These are phyloP conservation scores for Pelargonium australe DNA, from an alignment of 441 rosid species.

Conservation along the genomic window DNA sequence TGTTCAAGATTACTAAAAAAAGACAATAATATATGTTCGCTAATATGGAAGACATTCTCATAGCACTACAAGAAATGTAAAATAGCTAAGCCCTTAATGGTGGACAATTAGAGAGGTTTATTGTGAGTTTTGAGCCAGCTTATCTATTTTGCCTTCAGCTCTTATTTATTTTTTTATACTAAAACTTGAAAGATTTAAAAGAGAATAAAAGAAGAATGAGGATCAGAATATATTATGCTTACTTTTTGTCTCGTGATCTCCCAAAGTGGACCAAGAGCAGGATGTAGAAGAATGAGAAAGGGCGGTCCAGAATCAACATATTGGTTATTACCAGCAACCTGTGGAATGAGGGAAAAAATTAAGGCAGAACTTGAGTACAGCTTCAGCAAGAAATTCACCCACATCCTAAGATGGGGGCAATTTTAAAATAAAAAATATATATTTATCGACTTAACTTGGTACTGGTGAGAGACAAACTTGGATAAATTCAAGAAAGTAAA, in stretches of 20 bases:
- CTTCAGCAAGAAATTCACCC: constrained; percentile 9
- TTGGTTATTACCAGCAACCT: constrained; percentile 61
- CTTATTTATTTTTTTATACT: background rate
- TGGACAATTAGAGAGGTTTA: background rate
- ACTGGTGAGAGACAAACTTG: background rate
- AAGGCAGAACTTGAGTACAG: constrained; percentile 6
- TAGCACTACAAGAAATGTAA: constrained; percentile 8
- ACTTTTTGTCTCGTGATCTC: constrained; percentile 83
- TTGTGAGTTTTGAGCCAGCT: constrained; percentile 1
- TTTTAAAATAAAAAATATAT: background rate
- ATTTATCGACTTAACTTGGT: background rate
- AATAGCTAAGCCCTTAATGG: constrained; percentile 5
- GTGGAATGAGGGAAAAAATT: constrained; percentile 17
- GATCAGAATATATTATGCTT: constrained; percentile 14
- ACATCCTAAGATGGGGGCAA: background rate
- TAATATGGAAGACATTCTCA: background rate
- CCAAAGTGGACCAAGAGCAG: constrained; percentile 95
- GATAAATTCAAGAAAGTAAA: constrained; percentile 5
- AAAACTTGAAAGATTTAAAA: background rate
- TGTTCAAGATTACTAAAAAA: no score
- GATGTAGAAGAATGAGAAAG: constrained; percentile 82
- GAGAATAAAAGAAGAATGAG: constrained; percentile 1
- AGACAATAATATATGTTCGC: background rate
- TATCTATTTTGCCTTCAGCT: background rate
- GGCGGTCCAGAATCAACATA: constrained; percentile 70